Evolutionary conservation across 2,329 filamentous ascomycete genomes (phyloP), one percentile per base, ranked within the genome.

Genomic region (Colletotrichum karsti): DNA sequence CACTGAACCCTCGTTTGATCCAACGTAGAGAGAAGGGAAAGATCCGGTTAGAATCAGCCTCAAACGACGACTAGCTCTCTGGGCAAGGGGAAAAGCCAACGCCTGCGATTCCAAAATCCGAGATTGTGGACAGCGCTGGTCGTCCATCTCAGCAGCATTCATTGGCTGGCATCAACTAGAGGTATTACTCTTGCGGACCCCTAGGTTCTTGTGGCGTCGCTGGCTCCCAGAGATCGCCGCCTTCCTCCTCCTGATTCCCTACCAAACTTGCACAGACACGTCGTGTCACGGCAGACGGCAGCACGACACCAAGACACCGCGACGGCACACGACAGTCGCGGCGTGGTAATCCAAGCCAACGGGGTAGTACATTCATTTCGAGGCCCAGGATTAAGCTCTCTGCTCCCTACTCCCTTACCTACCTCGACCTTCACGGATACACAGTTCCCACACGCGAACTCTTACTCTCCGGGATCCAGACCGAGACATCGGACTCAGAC

Each of bases 91-190:
- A 51, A n/a, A 13, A 48, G 30, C n/a, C 37, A 15, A 58, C 51
- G 30, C 33, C 18, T 37, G 22, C 44, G 42, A 10, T 37, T 56
- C 35, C 44, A 33, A 41, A 44, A 30, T 26, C 53, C 35, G 50
- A 62, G 55, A 67, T 69, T 61, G 62, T 30, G 48, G 66, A 64
- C 30, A 61, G 62, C 62, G 56, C 66, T 42, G 55, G 48, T 57
- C 55, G 62, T 69, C 51, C 55, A n/a, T 62, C 55, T 69, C 35
- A 33, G n/a, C 18, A 41, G 15, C 41, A 62, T 28, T 56, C 50
- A 56, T 69, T 69, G 62, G 63, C 30, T 18, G 28, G 22, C 22
- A 18, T 30, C 33, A 18, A 33, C 24, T 30, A 30, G 28, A 46
- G 37, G 22, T 18, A n/a, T 30, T 55, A 48, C 53, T 37, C 5